Conservation (phyloP, 345 rosid species). For the Eucalyptus curtisii region DNA sequence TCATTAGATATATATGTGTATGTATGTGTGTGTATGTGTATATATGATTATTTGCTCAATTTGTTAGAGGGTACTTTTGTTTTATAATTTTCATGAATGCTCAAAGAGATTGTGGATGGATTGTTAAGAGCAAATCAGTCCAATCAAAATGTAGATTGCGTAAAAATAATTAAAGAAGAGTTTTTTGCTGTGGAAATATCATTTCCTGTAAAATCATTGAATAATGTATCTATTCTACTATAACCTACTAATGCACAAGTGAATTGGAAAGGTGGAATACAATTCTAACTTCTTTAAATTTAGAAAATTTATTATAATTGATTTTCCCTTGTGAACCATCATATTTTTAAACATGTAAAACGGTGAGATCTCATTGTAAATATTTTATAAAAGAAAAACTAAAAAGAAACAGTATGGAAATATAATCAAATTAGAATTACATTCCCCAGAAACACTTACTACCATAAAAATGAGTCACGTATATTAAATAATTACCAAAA, state of each 20-base stretch:
- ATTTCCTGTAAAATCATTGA: not conserved
- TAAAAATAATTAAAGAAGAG: not conserved
- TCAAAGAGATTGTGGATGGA: not conserved
- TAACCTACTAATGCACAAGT: not conserved
- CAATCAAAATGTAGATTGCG: accelerated
- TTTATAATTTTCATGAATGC: not conserved
- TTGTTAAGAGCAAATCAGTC: not conserved
- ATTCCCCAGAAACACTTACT: not conserved
- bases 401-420: not conserved
- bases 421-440: not conserved
- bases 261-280: not conserved
- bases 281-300: not conserved
- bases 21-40: too few species aligned
- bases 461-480: not conserved
- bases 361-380: not conserved
- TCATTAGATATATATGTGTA: not conserved
- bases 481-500: not conserved
- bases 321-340: not conserved
- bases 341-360: too few species aligned
- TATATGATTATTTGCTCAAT: too few species aligned
- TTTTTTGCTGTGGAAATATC: not conserved
- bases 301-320: not conserved
- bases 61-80: not conserved
- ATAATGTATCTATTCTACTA: not conserved
- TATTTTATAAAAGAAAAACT: too few species aligned